These are phyloP conservation scores for Kluyveromyces sp. DNA, from an alignment of 1,139 yeast species.

Conservation along the genomic window DNA sequence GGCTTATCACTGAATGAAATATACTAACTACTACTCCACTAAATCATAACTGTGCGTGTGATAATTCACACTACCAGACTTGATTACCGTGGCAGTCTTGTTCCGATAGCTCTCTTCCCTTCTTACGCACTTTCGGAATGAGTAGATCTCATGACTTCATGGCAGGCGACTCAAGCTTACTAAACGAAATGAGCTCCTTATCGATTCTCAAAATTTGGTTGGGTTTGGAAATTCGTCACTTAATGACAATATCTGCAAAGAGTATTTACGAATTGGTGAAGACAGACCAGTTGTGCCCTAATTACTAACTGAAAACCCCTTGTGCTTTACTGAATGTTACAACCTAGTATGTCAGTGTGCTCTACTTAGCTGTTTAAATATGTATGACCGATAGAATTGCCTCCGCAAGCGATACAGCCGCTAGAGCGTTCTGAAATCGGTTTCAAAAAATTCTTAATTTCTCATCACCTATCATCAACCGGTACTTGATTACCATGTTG, in stretches of 20 bases:
- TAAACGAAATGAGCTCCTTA: slow-evolving; percentile 53
- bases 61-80: background rate
- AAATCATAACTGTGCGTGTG: background rate
- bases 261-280: slow-evolving; percentile 47
- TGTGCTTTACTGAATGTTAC: too few relatives aligned
- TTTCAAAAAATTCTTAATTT: too few relatives aligned
- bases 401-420: too few relatives aligned
- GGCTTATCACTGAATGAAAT: background rate
- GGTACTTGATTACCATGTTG: too few relatives aligned
- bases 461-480: too few relatives aligned
- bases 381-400: too few relatives aligned
- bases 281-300: slow-evolving; percentile 56
- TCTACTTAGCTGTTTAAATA: too few relatives aligned
- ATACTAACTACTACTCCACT: slow-evolving; percentile 1
- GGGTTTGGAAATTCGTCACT: slow-evolving; percentile 81
- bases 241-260: slow-evolving; percentile 68
- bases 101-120: slow-evolving; percentile 72
- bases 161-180: slow-evolving; percentile 44
- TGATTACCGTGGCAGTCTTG: background rate
- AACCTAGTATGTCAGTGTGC: too few relatives aligned
- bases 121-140: slow-evolving; percentile 73
- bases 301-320: slow-evolving; percentile 32
- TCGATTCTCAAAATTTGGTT: slow-evolving; percentile 90
- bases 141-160: slow-evolving; percentile 38
- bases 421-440: too few relatives aligned